These are phyloP conservation scores for Periconia sp. DNA, from an alignment of 2,329 filamentous ascomycete genomes.

Conservation along the genomic window DNA sequence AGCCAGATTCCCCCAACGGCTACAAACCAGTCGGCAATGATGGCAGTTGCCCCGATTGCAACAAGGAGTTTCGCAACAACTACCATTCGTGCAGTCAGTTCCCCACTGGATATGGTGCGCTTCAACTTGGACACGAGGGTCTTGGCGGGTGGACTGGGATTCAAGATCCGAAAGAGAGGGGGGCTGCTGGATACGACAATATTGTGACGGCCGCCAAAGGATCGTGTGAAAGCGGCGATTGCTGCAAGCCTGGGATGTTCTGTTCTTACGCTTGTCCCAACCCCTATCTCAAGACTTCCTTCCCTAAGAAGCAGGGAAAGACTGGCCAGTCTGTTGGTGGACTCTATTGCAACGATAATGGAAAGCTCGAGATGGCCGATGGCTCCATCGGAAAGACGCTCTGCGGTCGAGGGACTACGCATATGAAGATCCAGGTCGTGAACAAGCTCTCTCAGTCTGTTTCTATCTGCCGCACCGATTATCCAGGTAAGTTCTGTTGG, in stretches of 20 bases:
- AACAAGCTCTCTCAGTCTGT: slow-evolving; percentile 72
- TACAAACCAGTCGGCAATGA: slow-evolving; percentile 16
- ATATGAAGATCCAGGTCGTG: slow-evolving; percentile 65
- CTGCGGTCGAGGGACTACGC: slow-evolving; percentile 71
- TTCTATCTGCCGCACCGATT: slow-evolving; percentile 90
- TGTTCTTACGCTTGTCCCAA: slow-evolving; percentile 94
- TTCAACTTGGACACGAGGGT: slow-evolving; percentile 68
- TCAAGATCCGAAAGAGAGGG: slow-evolving; percentile 55
- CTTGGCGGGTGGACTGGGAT: slow-evolving; percentile 79
- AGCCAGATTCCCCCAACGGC: slow-evolving; percentile 22
- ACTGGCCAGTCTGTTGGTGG: slow-evolving; percentile 87
- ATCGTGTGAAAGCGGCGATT: slow-evolving; percentile 55
- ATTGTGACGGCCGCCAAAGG: slow-evolving; percentile 69
- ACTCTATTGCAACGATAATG: slow-evolving; percentile 75
- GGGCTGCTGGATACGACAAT: slow-evolving; percentile 47
- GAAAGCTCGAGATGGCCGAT: slow-evolving; percentile 71
- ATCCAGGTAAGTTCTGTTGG: slow-evolving; percentile 65
- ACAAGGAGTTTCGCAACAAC: slow-evolving; percentile 74
- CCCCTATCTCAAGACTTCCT: slow-evolving; percentile 91
- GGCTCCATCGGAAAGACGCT: slow-evolving; percentile 63
- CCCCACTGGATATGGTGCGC: slow-evolving; percentile 78
- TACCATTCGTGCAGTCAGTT: slow-evolving; percentile 71
- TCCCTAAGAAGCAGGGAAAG: slow-evolving; percentile 75
- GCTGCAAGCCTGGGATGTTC: slow-evolving; percentile 65
- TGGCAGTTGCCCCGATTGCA: slow-evolving; percentile 53